A percentile compares a stretch with the other conserved stretches of the same genome.
phyloP scores from a whole-genome alignment of 2,329 filamentous ascomycete species.

The Botrytis medusae region DNA sequence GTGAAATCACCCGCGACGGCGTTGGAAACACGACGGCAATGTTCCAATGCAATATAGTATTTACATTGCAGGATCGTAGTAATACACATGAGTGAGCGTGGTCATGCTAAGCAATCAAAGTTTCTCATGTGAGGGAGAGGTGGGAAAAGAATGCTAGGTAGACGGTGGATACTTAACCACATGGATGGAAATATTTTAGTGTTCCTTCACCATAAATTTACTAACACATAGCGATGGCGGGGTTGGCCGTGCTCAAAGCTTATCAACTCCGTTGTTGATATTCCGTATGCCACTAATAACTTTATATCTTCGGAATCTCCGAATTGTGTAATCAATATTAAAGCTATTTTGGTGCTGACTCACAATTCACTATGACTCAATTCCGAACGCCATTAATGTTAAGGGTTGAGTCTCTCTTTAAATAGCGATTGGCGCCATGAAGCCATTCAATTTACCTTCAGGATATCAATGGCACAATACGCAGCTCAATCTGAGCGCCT shows the following conservation, averaged over 20 bases:
- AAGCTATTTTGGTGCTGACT: not conserved
- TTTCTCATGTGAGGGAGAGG: not conserved
- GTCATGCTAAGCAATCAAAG: not conserved
- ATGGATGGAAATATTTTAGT: not conserved
- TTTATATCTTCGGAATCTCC: not conserved
- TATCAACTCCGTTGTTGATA: not conserved
- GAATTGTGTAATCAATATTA: not conserved
- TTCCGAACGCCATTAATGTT: not conserved
- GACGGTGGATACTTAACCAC: not conserved
- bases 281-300: not conserved
- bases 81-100: not conserved
- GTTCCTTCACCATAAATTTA: not conserved
- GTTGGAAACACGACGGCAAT: too few relatives aligned
- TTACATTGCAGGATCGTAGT: not conserved
- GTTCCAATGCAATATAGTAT: not conserved
- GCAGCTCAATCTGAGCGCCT: conserved; percentile 30
- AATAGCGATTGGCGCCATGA: not conserved
- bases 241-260: not conserved
- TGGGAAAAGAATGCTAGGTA: not conserved
- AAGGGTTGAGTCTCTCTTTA: not conserved
- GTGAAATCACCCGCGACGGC: not conserved
- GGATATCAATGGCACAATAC: conserved; percentile 22
- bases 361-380: conserved; percentile 2
- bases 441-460: not conserved
- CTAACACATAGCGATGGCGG: not conserved